These are phyloP conservation scores for Populus pruinosa DNA, from an alignment of 345 rosid species.

Conservation along the genomic window DNA sequence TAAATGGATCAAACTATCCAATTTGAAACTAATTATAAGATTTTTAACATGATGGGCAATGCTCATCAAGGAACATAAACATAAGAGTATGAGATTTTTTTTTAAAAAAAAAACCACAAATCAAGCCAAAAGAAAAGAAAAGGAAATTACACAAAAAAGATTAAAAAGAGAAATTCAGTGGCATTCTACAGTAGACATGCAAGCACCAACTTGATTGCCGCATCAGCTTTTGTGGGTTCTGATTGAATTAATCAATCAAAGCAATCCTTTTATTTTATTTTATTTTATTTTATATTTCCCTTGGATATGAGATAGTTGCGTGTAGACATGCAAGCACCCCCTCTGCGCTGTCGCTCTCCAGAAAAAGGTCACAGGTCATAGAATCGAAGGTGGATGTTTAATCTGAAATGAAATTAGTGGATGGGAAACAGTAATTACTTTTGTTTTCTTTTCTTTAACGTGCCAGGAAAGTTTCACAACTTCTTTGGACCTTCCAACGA, in stretches of 20 bases:
- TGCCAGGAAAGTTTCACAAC: not conserved
- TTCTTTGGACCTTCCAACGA: not conserved
- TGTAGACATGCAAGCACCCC: not conserved
- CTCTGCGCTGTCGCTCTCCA: not conserved
- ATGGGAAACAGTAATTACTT: not conserved
- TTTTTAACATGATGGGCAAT: too few species aligned
- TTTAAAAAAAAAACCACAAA: too few species aligned
- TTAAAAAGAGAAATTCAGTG: not conserved
- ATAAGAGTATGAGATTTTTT: too few species aligned
- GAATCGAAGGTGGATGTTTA: not conserved
- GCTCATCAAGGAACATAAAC: too few species aligned
- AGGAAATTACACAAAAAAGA: too few species aligned
- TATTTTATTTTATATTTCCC: not conserved
- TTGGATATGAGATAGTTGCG: not conserved
- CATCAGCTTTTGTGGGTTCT: too few species aligned
- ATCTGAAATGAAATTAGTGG: not conserved
- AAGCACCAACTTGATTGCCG: too few species aligned
- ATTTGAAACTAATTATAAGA: too few species aligned
- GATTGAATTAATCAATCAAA: too few species aligned
- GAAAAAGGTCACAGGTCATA: not conserved
- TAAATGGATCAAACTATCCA: too few species aligned
- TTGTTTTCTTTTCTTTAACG: too few species aligned
- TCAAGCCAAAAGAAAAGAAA: not conserved
- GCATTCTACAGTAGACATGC: not conserved
- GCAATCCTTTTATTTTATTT: not conserved